phyloP scores from a whole-genome alignment of 2,329 filamentous ascomycete genomes.

The Beauveria sp. region DNA sequence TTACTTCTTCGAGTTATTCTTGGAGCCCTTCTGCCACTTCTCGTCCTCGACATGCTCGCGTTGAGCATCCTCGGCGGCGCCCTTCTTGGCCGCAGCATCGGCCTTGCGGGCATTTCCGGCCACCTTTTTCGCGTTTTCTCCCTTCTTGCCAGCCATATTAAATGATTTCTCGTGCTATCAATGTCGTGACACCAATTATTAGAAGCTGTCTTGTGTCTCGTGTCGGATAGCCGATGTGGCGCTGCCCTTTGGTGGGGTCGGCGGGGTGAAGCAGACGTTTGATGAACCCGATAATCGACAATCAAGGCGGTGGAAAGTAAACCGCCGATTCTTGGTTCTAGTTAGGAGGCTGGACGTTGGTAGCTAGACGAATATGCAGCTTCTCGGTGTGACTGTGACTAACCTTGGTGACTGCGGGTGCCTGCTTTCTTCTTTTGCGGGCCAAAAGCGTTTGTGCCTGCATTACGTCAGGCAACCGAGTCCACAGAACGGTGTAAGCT shows the following conservation, averaged over 20 bases:
- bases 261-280: not conserved
- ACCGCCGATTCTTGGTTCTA: not conserved
- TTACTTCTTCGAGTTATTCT: slow-evolving; percentile 82
- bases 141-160: slow-evolving; percentile 65
- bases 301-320: not conserved
- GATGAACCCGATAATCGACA: not conserved
- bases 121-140: slow-evolving; percentile 81
- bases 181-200: not conserved
- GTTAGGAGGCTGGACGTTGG: not conserved
- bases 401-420: not conserved
- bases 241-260: not conserved
- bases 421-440: not conserved
- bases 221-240: not conserved
- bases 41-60: slow-evolving; percentile 60
- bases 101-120: slow-evolving; percentile 89
- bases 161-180: not conserved
- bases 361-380: not conserved
- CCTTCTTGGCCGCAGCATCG: slow-evolving; percentile 74
- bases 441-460: not conserved
- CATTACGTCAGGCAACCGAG: slow-evolving; percentile 7
- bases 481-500: not conserved
- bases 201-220: not conserved
- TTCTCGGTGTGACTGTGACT: slow-evolving; percentile 4
- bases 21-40: slow-evolving; percentile 80
- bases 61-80: slow-evolving; percentile 61